Evolutionary conservation across 2,329 filamentous ascomycete species (phyloP), one percentile per base, ranked within the genome.

Genomic region (Basipetospora chlamydospora): DNA sequence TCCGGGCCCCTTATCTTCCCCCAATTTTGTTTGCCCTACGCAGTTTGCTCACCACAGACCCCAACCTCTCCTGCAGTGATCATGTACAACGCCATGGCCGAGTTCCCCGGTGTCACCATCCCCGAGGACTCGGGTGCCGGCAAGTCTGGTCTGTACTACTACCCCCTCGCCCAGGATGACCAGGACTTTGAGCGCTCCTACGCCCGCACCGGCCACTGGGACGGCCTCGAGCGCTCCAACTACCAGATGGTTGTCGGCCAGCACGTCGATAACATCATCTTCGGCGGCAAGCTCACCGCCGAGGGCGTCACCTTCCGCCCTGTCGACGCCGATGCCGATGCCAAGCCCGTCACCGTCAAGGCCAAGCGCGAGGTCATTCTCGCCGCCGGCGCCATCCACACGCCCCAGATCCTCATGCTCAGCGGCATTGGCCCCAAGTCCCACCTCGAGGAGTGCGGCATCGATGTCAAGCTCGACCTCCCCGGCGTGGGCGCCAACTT

Each of bases 401-500:
- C 60, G 3, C 66, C 67, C 1, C 62, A 68, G 40, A 55, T 71
- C 6, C 58, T 72, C 5, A 63, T 66, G 49, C 54, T 69, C 0
- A 66, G 61, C 36, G 67, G 67, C 7, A 55, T 71, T 17, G 66
- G 66, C 0, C 57, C 60, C 2, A 51, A 50, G 1, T 48, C 49
- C 1, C 57, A 63, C 12, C 54, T 73, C 2, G 35, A 56, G 6
- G 47, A 53, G 16, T 54, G 62, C 38, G 48, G 58, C 12, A 70
- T 72, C 26, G 48, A 57, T 0, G 44, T 66, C 1, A 41, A 70
- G 2, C 53, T 65, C 20, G 53, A 66, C 40, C 57, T 70, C 1
- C 68, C 69, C 0, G 72, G 69, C 26, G 70, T 78, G 11, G 73
- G 73, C 31, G 61, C 56, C n/a, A 74, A 75, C 49, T 56, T 77